Evolutionary conservation across 371 early-diverging fungal species (phyloP).

Genomic region (Blyttiomyces sp.): DNA sequence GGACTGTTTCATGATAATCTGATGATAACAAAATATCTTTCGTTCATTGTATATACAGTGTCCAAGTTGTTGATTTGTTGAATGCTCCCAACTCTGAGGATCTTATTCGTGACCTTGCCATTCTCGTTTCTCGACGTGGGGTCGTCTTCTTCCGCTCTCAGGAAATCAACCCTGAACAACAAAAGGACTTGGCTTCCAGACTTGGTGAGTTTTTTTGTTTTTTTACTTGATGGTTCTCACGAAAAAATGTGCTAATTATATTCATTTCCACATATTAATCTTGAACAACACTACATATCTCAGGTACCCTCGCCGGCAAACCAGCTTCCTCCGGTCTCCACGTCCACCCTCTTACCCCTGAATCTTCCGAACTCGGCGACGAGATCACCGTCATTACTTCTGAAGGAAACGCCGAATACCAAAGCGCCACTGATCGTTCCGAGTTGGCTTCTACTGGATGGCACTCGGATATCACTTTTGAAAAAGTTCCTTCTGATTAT

Average conservation of each 20-base stretch:
- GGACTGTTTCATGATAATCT: too few species aligned
- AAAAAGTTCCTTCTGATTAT: conserved; percentile 53
- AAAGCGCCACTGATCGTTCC: not conserved
- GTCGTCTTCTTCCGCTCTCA: conserved; percentile 12
- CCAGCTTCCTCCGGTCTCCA: conserved; percentile 34
- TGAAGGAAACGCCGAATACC: conserved; percentile 4
- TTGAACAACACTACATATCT: too few species aligned
- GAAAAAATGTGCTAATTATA: too few species aligned
- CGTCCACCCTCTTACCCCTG: conserved; percentile 50
- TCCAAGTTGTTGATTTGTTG: conserved; percentile 6
- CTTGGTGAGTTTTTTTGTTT: too few species aligned
- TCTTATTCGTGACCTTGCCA: conserved; percentile 11
- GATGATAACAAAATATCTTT: too few species aligned
- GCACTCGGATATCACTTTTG: conserved; percentile 50
- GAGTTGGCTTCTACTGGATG: conserved; percentile 1
- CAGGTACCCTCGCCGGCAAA: conserved; percentile 9
- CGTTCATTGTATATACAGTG: too few species aligned
- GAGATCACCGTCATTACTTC: conserved; percentile 17
- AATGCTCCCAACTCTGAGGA: conserved; percentile 15
- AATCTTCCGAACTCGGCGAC: conserved; percentile 11
- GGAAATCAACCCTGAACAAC: conserved; percentile 4
- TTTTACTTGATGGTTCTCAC: too few species aligned
- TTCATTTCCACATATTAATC: too few species aligned
- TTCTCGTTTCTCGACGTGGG: conserved; percentile 4
- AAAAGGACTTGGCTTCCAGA: conserved; percentile 7